phyloP scores from a whole-genome alignment of 495 filamentous ascomycete species.

The Amniculicola lignicola region DNA sequence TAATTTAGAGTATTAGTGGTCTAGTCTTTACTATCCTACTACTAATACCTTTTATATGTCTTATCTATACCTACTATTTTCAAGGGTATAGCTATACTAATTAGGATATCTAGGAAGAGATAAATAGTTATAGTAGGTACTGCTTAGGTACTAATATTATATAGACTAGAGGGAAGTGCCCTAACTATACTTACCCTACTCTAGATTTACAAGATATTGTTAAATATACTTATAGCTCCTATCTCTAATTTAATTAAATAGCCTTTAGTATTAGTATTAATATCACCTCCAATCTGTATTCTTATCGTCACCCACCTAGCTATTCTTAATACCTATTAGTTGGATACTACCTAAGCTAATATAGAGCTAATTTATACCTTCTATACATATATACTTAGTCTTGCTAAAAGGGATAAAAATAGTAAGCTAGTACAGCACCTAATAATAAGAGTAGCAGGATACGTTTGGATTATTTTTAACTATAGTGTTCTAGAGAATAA shows the following conservation, averaged over 20 bases:
- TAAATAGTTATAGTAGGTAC: slow-evolving; percentile 1
- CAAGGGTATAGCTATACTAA: slow-evolving; percentile 1
- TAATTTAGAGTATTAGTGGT: no score
- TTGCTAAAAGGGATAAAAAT: no score
- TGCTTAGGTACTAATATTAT: slow-evolving; percentile 4
- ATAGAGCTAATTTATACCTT: slow-evolving; percentile 34
- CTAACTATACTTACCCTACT: background rate
- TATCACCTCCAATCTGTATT: slow-evolving; percentile 38
- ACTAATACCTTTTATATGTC: background rate
- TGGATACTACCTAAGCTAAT: slow-evolving; percentile 40
- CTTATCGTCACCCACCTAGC: slow-evolving; percentile 37
- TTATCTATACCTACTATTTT: background rate
- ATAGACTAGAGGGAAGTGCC: background rate
- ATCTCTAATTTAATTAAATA: slow-evolving; percentile 37
- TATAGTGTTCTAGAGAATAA: no score
- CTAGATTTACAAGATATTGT: background rate
- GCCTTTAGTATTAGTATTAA: slow-evolving; percentile 40
- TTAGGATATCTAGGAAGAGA: background rate
- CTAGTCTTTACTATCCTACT: no score
- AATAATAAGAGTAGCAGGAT: no score
- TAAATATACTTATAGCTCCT: slow-evolving; percentile 23
- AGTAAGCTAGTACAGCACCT: no score
- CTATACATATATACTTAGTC: background rate
- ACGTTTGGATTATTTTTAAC: no score
- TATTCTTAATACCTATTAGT: slow-evolving; percentile 41